Evolutionary conservation across 2,329 filamentous ascomycete species (phyloP), one percentile per base, ranked within the genome.

Genomic region (Trichoderma arundinaceum): DNA sequence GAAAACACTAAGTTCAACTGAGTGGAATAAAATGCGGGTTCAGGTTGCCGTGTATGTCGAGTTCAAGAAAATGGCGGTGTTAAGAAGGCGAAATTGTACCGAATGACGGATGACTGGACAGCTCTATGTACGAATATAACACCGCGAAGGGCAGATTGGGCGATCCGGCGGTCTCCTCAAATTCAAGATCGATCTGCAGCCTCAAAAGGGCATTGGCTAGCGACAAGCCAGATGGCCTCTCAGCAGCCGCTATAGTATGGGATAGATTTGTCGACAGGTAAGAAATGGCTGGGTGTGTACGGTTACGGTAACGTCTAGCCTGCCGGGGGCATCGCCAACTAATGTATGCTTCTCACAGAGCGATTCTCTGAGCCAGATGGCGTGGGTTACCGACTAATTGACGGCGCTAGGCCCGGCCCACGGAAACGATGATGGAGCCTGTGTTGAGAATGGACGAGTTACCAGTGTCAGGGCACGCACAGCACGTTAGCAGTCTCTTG

Each of bases 371-470:
- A 43, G 43, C 32, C 12, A 49, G n/a, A 44, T 28, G 46, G 54
- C 38, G 60, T 54, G 53, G 63, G 33, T 51, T 52, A 51, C 22
- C 28, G 52, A 58, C 46, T 44, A 66, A 28, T 28, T 28, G 65
- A 39, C 51, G 65, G 59, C 65, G 60, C 65, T 66, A 66, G 65
- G 59, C 65, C 65, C 65, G 59, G 60, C 65, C 60, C 59, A 66
- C 59, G 58, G 49, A 43, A 28, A 66, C 65, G 44, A 44, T 33
- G 28, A 39, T 44, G 58, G 57, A 44, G 44, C 57, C 57, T 41
- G 35, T 39, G 48, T 32, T 15, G 49, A 46, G 57, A 41, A 66
- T 39, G 51, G 51, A 19, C 28, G 15, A 32, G 35, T 35, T 52
- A 51, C 48, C 59, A 53, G 49, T 35, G 62, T 46, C 39, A 38